These are phyloP conservation scores for Alectoria sarmentosa DNA, from an alignment of 495 filamentous ascomycete genomes.

Conservation along the genomic window DNA sequence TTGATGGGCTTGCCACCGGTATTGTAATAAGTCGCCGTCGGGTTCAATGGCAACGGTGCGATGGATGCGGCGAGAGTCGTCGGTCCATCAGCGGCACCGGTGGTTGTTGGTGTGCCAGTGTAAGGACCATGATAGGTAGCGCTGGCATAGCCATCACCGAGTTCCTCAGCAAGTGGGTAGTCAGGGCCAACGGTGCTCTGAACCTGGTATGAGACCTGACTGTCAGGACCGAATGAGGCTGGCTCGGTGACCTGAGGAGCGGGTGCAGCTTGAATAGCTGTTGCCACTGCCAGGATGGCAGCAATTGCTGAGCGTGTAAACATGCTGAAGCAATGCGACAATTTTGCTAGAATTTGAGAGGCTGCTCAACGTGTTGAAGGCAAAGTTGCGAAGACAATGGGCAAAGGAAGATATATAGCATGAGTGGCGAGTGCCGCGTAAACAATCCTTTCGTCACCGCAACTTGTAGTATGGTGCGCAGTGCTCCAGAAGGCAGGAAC, in stretches of 20 bases:
- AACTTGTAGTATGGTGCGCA: background rate
- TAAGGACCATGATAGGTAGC: constrained; percentile 45
- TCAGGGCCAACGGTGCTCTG: constrained; percentile 16
- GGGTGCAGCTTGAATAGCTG: constrained; percentile 22
- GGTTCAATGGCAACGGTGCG: constrained; percentile 38
- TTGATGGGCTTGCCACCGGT: constrained; percentile 60
- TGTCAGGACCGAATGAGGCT: constrained; percentile 23
- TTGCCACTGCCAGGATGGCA: constrained; percentile 15
- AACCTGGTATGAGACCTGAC: constrained; percentile 16
- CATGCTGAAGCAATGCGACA: constrained; percentile 2
- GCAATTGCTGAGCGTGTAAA: constrained; percentile 5
- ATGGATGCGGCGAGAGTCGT: constrained; percentile 43
- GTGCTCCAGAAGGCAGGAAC: background rate
- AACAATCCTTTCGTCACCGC: background rate
- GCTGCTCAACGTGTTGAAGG: background rate
- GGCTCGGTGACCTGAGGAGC: constrained; percentile 21
- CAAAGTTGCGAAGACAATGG: background rate
- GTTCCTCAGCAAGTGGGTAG: constrained; percentile 20
- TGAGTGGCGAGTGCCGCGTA: constrained; percentile 3
- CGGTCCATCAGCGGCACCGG: constrained; percentile 50
- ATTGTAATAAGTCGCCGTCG: constrained; percentile 55
- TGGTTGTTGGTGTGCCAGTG: constrained; percentile 51
- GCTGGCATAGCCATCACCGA: constrained; percentile 22
- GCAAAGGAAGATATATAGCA: background rate
- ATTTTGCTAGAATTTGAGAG: background rate